Base-by-base conservation (phyloP, 306 rosid species). In the Cicer yamashitae region DNA sequence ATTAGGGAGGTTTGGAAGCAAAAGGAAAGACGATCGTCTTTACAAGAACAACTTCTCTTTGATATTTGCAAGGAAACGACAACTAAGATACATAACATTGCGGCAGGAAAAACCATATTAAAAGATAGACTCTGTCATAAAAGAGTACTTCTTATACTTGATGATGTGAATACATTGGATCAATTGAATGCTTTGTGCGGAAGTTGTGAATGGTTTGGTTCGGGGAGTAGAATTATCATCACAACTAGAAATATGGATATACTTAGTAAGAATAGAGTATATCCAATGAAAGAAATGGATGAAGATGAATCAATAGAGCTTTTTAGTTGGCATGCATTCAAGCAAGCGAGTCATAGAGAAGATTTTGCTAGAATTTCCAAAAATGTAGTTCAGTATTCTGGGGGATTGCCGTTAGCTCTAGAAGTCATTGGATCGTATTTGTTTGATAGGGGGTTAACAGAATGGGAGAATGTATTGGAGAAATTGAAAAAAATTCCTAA, bases 401-500 rank as follows among this genome's bases (percentile, higher is more conserved):
- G 61, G 13, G 37, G 61, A 18, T 56, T 56, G 38, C 61, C 61
- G 1, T 3, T 56, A 20, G 61, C 61, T 20, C 12, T 56, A 0
- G 38, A 56, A 56, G n/a, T 56, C 13, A n/a, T 56, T 20, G 61
- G 61, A n/a, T 10, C n/a, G 0, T 8, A 9, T 9, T 56, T 56
- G 61, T 4, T 56, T 8, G 12, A 56, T 8, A 56, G 12, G 11
- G 2, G 0, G n/a, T 1, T 4, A 18, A 1, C 7, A 0, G 38
- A 56, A 0, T 56, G 38, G 61, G 0, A 56, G 4, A 0, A 12
- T 62, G 61, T 18, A 18, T 18, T 56, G 61, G 13, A 56, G 3
- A 56, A 56, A 56, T n/a, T 56, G 7, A 56, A 56, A 56, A 18
- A n/a, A 56, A 56, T 56, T 56, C 61, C 61, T 0, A 56, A 56